Evolutionary conservation across 2,329 filamentous ascomycete species (phyloP).

Genomic region (Phialophora expanda): DNA sequence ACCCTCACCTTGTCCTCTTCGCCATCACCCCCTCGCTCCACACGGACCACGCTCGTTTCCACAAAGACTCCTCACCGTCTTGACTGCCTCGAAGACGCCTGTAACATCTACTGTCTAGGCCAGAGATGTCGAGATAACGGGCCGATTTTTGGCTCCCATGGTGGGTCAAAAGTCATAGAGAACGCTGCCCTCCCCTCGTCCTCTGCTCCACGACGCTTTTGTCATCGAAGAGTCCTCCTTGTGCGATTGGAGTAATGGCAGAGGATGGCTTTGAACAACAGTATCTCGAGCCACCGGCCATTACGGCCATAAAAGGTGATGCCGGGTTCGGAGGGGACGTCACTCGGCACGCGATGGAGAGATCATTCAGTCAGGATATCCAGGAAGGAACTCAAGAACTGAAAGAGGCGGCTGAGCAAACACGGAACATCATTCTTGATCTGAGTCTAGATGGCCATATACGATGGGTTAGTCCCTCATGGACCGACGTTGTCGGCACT

Average conservation of each 20-base stretch:
- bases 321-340: constrained; percentile 43
- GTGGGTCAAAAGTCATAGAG: constrained; percentile 34
- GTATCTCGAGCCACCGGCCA: constrained; percentile 52
- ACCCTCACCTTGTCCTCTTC: neutral
- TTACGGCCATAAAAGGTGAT: constrained; percentile 53
- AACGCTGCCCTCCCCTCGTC: constrained; percentile 25
- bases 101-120: constrained; percentile 6
- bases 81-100: constrained; percentile 7
- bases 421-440: constrained; percentile 94
- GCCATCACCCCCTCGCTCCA: constrained; percentile 7
- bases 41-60: constrained; percentile 11
- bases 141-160: constrained; percentile 32
- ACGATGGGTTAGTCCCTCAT: constrained; percentile 95
- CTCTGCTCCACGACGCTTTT: constrained; percentile 7
- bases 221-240: constrained; percentile 1
- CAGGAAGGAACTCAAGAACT: constrained; percentile 91
- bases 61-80: neutral
- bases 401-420: constrained; percentile 93
- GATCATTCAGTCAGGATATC: constrained; percentile 83
- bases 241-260: constrained; percentile 45
- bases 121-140: constrained; percentile 36
- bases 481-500: constrained; percentile 90
- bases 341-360: constrained; percentile 53
- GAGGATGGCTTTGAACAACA: constrained; percentile 47
- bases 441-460: constrained; percentile 87